A percentile compares a stretch with the other conserved stretches of the same genome.
Evolutionary conservation across 2,329 filamentous ascomycete genomes (phyloP).

Genomic region (Monosporascus sp.): DNA sequence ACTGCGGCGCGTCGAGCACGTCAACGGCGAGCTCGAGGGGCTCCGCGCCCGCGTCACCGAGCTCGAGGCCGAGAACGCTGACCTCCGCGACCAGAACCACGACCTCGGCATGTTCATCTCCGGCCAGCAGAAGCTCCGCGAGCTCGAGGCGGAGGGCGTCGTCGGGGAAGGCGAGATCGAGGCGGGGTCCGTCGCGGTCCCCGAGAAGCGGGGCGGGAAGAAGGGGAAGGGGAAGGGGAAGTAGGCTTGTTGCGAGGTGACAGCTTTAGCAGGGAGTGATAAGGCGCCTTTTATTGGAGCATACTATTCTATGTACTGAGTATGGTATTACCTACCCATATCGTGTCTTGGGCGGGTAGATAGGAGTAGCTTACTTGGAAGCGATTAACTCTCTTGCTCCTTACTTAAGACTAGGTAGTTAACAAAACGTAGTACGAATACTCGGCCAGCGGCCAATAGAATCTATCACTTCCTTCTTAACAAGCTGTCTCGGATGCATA

Average conservation of each 20-base stretch:
- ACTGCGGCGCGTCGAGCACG: slow-evolving; percentile 72
- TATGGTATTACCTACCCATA: no score
- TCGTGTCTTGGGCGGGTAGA: no score
- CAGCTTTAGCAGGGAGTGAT: no score
- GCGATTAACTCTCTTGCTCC: no score
- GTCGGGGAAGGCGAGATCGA: slow-evolving; percentile 66
- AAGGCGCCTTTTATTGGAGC: no score
- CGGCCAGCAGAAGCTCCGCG: slow-evolving; percentile 72
- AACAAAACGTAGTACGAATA: no score
- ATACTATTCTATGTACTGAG: no score
- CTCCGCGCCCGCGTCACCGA: slow-evolving; percentile 53
- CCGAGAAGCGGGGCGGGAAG: slow-evolving; percentile 45
- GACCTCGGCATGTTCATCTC: slow-evolving; percentile 86
- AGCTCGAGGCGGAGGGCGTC: slow-evolving; percentile 57
- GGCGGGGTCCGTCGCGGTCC: slow-evolving; percentile 64
- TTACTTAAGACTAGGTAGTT: no score
- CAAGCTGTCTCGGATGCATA: no score
- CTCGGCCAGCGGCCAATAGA: no score
- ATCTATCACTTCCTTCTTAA: no score
- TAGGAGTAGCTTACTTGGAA: no score
- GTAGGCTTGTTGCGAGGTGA: neutral
- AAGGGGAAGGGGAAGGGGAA: slow-evolving; percentile 40
- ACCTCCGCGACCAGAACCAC: slow-evolving; percentile 79
- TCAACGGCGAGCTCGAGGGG: slow-evolving; percentile 57
- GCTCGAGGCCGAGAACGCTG: slow-evolving; percentile 59